Conservation (phyloP, 108 stramenopile genomes). For the Nitzschia putrida region DNA sequence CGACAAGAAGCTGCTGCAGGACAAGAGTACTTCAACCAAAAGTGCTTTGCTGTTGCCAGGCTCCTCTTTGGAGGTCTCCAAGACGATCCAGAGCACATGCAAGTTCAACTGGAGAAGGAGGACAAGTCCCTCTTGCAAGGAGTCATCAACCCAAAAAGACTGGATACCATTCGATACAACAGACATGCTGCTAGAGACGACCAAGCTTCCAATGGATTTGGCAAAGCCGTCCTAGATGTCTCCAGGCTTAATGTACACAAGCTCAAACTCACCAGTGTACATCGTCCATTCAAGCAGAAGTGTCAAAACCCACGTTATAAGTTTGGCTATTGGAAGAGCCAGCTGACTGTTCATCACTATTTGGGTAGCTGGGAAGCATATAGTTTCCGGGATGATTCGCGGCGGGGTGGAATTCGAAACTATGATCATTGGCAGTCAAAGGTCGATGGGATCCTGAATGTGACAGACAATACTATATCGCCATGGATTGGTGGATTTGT, state of each 20-base stretch:
- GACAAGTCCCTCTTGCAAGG: background rate
- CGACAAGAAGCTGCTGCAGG: background rate
- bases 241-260: slow-evolving; percentile 8
- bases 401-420: slow-evolving; percentile 20
- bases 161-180: slow-evolving; percentile 22
- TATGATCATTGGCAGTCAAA: background rate
- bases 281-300: slow-evolving; percentile 6
- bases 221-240: slow-evolving; percentile 19
- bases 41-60: slow-evolving; percentile 35
- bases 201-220: slow-evolving; percentile 3
- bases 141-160: background rate
- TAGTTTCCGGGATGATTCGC: slow-evolving; percentile 24
- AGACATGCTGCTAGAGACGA: slow-evolving; percentile 6
- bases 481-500: slow-evolving; percentile 20
- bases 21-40: background rate
- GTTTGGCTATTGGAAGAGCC: slow-evolving; percentile 1
- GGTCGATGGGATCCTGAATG: background rate
- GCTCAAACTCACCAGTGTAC: slow-evolving; percentile 8
- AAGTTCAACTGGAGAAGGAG: background rate
- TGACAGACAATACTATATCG: background rate
- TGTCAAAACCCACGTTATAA: slow-evolving; percentile 14
- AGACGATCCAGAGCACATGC: background rate
- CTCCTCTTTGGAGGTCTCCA: slow-evolving; percentile 24
- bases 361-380: slow-evolving; percentile 25
- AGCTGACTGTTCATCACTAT: slow-evolving; percentile 29